Base-by-base conservation (phyloP, 306 rosid species). In the Quercus variabilis region DNA sequence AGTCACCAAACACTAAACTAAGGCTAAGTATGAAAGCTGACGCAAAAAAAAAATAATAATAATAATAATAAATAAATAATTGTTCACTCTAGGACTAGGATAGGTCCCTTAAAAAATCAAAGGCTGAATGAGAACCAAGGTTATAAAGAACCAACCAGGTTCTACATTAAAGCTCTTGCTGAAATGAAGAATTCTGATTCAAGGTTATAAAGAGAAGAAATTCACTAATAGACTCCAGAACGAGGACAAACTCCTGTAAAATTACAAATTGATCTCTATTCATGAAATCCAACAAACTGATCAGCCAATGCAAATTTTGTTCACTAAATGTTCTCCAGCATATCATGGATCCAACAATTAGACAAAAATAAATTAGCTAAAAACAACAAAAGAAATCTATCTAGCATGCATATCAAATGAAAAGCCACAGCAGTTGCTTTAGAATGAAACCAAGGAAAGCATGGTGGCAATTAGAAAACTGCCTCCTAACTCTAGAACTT, bases 401-500 rank as follows among this genome's bases (percentile, higher is more conserved):
- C 75, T 20, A 55, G 51, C 20, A 55, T 54, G 74, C 74, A 73
- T 26, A 17, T 35, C 51, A 74, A 64, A 17, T 18, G 49, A 35
- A 23, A 67, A 33, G 35, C 28, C 3, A 54, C 74, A 57, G 73
- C 6, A 51, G 26, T 52, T 67, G 67, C 14, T 77, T 46, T 2
- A 8, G 41, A 67, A n/a, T 35, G 35, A 35, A 68, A 33, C 6
- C 51, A 71, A 64, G 52, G 6, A 60, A 60, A 38, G 38, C 6
- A 3, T 33, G 28, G 33, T 17, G 19, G 25, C 20, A 30, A 41
- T 63, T 63, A 30, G 23, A 13, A 71, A 64, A 31, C 64, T 14
- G 79, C 80, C 23, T 77, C 30, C 38, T 26, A 38, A 18, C 21
- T 20, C 69, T 56, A 10, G 56, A 38, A 75, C 72, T 75, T 92